Percentiles rank a stretch among this genome's conserved stretches.
These are phyloP conservation scores for Pyrenophora graminea DNA, from an alignment of 2,329 filamentous ascomycete genomes.

Conservation along the genomic window DNA sequence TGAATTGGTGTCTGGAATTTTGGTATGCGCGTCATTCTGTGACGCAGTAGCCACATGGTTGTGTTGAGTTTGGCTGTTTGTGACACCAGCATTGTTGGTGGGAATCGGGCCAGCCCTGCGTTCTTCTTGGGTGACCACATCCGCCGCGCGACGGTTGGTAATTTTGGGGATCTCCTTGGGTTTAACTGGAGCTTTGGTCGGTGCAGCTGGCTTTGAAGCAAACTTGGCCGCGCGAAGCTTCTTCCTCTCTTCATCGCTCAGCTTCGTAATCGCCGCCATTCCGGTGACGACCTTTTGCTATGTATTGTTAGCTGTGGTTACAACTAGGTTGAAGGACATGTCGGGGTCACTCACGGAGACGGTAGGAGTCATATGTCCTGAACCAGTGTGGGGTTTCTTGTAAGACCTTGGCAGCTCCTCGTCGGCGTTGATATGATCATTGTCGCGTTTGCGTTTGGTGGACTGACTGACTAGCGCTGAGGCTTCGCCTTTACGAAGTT, in stretches of 20 bases:
- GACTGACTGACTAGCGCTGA: neutral
- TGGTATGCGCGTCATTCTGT: no score
- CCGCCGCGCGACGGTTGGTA: neutral
- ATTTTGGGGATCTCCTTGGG: neutral
- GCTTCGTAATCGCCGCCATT: neutral
- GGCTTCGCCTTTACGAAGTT: neutral
- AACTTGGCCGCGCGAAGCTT: constrained; percentile 1
- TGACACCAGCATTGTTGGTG: no score
- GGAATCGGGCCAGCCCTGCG: no score
- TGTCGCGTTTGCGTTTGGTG: constrained; percentile 1
- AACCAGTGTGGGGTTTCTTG: neutral
- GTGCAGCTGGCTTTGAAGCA: neutral
- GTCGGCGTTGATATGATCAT: neutral
- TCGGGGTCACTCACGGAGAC: neutral
- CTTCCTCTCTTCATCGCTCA: constrained; percentile 4
- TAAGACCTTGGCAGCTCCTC: neutral
- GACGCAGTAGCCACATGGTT: no score
- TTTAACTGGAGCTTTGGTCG: neutral
- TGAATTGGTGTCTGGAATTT: no score
- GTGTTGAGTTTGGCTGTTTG: no score
- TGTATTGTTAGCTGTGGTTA: neutral
- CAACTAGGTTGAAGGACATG: neutral
- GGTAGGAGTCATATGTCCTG: neutral
- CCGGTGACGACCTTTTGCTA: neutral
- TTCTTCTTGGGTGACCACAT: no score